Evolutionary conservation across 768 basidiomycete species (phyloP).

Genomic region (Russula sp.): DNA sequence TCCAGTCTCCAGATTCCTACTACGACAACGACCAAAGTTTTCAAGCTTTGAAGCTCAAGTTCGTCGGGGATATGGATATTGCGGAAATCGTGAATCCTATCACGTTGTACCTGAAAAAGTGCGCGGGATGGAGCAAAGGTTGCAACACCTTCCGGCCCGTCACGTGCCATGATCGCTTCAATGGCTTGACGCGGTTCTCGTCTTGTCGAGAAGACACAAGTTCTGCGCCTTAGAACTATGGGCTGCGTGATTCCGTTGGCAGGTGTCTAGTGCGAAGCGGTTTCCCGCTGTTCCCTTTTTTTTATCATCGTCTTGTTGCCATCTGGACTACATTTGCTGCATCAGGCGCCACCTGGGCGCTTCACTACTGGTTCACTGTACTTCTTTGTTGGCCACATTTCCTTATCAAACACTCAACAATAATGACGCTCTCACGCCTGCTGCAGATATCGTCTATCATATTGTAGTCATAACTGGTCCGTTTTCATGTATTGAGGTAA

Average conservation of each 20-base stretch:
- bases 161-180: slow-evolving; percentile 11
- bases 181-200: not conserved
- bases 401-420: not conserved
- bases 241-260: not conserved
- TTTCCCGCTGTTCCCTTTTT: not conserved
- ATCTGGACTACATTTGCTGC: not conserved
- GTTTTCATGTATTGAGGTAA: not conserved
- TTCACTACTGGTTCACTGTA: not conserved
- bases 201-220: not conserved
- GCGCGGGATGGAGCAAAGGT: slow-evolving; percentile 10
- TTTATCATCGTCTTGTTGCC: not conserved
- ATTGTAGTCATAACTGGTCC: not conserved
- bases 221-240: no score
- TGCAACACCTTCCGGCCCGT: slow-evolving; percentile 5
- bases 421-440: not conserved
- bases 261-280: not conserved
- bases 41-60: slow-evolving; percentile 13
- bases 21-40: slow-evolving; percentile 13
- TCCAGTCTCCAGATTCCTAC: slow-evolving; percentile 16
- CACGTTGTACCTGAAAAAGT: slow-evolving; percentile 24
- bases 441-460: not conserved
- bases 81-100: slow-evolving; percentile 18
- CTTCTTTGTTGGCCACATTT: not conserved
- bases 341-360: not conserved
- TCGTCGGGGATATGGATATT: slow-evolving; percentile 16